Conservation (phyloP, 441 rosid genomes). For the Populus hybrid region DNA sequence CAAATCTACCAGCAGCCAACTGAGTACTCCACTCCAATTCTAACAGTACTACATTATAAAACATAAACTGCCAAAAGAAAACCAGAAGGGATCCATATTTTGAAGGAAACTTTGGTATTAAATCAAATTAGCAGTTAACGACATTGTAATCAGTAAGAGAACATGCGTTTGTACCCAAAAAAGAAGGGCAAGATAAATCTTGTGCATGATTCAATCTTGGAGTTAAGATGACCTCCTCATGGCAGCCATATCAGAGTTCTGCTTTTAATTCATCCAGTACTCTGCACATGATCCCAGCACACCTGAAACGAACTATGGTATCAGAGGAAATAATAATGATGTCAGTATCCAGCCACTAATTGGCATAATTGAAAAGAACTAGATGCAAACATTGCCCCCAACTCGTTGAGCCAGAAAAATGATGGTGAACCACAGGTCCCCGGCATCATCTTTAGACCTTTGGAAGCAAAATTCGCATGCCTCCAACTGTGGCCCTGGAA, state of each 20-base stretch:
- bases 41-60: background rate
- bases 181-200: background rate
- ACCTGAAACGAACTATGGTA: conserved; percentile 17
- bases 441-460: conserved; percentile 49
- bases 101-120: background rate
- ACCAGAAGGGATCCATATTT: background rate
- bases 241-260: conserved; percentile 3
- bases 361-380: conserved; percentile 1
- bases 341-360: conserved; percentile 4
- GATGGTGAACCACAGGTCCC: conserved; percentile 21
- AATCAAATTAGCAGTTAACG: background rate
- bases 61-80: background rate
- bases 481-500: conserved; percentile 53
- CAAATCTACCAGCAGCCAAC: background rate
- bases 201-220: background rate
- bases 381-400: conserved; percentile 15
- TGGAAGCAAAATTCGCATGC: conserved; percentile 54
- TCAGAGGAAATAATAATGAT: conserved; percentile 4
- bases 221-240: conserved; percentile 13
- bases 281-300: conserved; percentile 8
- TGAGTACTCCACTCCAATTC: background rate
- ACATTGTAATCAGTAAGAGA: background rate
- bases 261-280: conserved; percentile 12
- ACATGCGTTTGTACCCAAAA: background rate
- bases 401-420: conserved; percentile 16